These are phyloP conservation scores for Talaromyces sp. DNA, from an alignment of 2,329 filamentous ascomycete genomes.

Conservation along the genomic window DNA sequence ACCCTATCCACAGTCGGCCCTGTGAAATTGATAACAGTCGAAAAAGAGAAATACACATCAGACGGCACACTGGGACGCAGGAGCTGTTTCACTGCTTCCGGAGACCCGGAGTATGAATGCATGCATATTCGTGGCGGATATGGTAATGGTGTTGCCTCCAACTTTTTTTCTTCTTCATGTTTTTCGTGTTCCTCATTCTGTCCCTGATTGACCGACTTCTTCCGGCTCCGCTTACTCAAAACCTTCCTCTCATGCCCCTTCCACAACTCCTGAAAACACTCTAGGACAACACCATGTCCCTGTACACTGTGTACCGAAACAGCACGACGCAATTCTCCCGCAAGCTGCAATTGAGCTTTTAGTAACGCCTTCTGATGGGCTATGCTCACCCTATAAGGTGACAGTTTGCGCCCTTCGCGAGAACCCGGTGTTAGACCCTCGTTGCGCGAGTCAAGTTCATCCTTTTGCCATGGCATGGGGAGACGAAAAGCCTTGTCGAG, in stretches of 20 bases:
- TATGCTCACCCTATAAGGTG: slow-evolving; percentile 55
- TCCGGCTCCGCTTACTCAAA: slow-evolving; percentile 43
- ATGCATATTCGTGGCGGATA: slow-evolving; percentile 88
- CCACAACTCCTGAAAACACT: slow-evolving; percentile 56
- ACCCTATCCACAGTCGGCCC: slow-evolving; percentile 51
- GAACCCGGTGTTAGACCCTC: slow-evolving; percentile 55
- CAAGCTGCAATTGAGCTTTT: slow-evolving; percentile 56
- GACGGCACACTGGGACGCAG: slow-evolving; percentile 68
- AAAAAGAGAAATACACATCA: slow-evolving; percentile 84
- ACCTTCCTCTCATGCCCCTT: slow-evolving; percentile 46
- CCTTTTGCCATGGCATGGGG: slow-evolving; percentile 48
- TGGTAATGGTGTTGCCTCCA: slow-evolving; percentile 44
- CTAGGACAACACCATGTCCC: slow-evolving; percentile 58
- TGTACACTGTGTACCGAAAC: slow-evolving; percentile 64
- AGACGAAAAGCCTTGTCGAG: slow-evolving; percentile 61
- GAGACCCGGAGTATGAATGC: slow-evolving; percentile 83
- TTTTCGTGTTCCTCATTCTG: slow-evolving; percentile 24
- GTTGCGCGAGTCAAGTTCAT: slow-evolving; percentile 33
- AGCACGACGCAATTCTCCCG: slow-evolving; percentile 55
- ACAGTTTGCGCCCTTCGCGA: slow-evolving; percentile 57
- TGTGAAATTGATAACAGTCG: slow-evolving; percentile 73
- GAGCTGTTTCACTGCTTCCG: slow-evolving; percentile 75
- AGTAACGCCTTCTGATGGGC: slow-evolving; percentile 58
- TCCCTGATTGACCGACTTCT: slow-evolving; percentile 30
- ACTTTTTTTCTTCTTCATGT: slow-evolving; percentile 20